A percentile compares a stretch with the other conserved stretches of the same genome.
Evolutionary conservation across 768 basidiomycete genomes (phyloP).

Genomic region (Phaeolepiota aurea): DNA sequence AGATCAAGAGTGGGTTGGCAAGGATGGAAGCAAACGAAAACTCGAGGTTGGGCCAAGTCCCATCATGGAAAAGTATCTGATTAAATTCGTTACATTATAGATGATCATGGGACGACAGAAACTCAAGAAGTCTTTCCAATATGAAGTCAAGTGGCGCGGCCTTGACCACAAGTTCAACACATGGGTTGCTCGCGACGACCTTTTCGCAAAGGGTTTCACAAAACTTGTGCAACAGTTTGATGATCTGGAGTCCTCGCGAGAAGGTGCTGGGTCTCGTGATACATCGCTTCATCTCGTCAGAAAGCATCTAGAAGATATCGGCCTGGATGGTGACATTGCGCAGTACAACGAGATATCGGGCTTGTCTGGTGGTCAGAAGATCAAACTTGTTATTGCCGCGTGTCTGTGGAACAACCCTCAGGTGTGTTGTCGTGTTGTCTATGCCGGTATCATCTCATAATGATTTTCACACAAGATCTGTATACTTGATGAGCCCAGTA

Average conservation of each 20-base stretch:
- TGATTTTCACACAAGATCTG: slow-evolving; percentile 39
- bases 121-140: slow-evolving; percentile 91
- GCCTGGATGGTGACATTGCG: slow-evolving; percentile 94
- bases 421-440: slow-evolving; percentile 30
- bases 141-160: slow-evolving; percentile 85
- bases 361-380: slow-evolving; percentile 93
- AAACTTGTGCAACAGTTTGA: slow-evolving; percentile 94
- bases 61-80: not conserved
- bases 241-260: slow-evolving; percentile 90
- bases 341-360: slow-evolving; percentile 97
- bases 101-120: slow-evolving; percentile 93
- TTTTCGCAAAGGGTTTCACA: slow-evolving; percentile 78
- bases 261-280: slow-evolving; percentile 89
- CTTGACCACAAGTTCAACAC: slow-evolving; percentile 84
- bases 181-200: slow-evolving; percentile 84
- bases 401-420: slow-evolving; percentile 96
- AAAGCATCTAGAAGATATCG: slow-evolving; percentile 92
- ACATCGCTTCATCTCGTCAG: slow-evolving; percentile 75
- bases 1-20: slow-evolving; percentile 85
- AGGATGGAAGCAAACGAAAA: slow-evolving; percentile 84
- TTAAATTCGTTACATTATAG: slow-evolving; percentile 32
- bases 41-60: slow-evolving; percentile 52
- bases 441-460: slow-evolving; percentile 1
- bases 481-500: slow-evolving; percentile 85
- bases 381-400: slow-evolving; percentile 91